Base-by-base conservation (phyloP, 2,329 filamentous ascomycete species). In the Colletotrichum agaves region DNA sequence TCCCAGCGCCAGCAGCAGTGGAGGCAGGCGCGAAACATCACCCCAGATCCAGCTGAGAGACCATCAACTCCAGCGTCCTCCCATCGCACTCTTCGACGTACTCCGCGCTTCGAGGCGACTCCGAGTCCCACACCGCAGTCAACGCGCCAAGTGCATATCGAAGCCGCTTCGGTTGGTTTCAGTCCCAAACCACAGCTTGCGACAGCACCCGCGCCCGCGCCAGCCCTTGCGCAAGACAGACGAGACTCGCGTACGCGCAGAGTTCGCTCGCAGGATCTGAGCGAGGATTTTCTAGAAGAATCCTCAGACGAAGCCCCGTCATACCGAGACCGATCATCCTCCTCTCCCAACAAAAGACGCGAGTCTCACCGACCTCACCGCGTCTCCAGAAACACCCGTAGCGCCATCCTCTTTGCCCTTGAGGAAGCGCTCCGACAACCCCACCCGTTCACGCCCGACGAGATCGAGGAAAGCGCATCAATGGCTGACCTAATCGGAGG, bases 351-450 rank as follows among this genome's bases (percentile, higher is more conserved):
- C 35, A 73, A 75, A 69, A 69, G 74, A 61, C 72, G 78, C 62
- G 76, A 72, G 67, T 75, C 78, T 57, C 77, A 81, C 61, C 78
- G 82, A 46, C 84, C 86, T 70, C 82, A 83, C 69, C 89, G 88
- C 74, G 90, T 98, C 78, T 97, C 94, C 53, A 91, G 89, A 73
- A 90, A 92, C 71, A 97, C 93, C 52, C 92, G 93, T 71, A 93
- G 92, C 78, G 95, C 96, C 41, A 94, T 99, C 77, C 90, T 97
- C 74, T 98, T 92, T 83, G 90, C 94, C 41, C 88, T 98, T 64
- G 94, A 98, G 83, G 93, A 97, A 82, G 93, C 93, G 41, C 86
- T 98, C 72, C 91, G 94, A 72, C 88, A 91, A 52, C 94, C 95
- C 2, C 87, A 93, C 72, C 84, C 89, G 55, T 97, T 98, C 80